These are phyloP conservation scores for Sordariomycetes sp. DNA, from an alignment of 2,329 filamentous ascomycete genomes.

Conservation along the genomic window DNA sequence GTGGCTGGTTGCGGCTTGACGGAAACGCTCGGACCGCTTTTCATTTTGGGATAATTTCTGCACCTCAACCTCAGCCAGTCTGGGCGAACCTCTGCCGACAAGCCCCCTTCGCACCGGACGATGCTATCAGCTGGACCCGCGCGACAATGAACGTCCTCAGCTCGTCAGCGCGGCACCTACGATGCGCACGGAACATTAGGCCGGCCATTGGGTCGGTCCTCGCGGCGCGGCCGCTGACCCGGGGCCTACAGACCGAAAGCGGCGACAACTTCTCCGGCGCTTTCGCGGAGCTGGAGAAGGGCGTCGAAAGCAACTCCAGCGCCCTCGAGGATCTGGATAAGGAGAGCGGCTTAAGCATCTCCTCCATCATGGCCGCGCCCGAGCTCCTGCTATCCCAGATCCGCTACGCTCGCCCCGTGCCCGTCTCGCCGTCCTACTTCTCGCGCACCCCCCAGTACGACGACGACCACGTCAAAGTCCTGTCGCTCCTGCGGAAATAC, in stretches of 20 bases:
- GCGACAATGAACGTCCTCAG: constrained; percentile 9
- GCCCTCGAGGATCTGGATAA: neutral
- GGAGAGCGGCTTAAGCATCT: constrained; percentile 2
- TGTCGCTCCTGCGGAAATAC: constrained; percentile 62
- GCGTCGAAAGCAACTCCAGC: neutral
- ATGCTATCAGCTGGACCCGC: neutral
- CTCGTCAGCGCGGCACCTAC: constrained; percentile 17
- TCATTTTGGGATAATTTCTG: neutral
- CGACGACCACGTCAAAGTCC: constrained; percentile 68
- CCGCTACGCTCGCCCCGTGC: constrained; percentile 61
- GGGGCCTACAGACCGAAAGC: constrained; percentile 2
- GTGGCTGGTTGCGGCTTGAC: neutral
- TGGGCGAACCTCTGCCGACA: neutral
- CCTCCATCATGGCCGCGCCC: constrained; percentile 8
- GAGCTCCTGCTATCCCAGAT: constrained; percentile 8
- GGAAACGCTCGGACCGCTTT: neutral
- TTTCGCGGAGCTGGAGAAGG: neutral
- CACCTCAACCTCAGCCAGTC: neutral
- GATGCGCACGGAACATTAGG: constrained; percentile 19
- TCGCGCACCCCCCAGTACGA: constrained; percentile 76
- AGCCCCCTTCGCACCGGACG: neutral
- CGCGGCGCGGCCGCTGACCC: neutral
- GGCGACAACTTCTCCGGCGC: neutral
- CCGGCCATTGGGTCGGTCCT: neutral
- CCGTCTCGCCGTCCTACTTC: constrained; percentile 89